phyloP scores from a whole-genome alignment of 768 basidiomycete genomes.

The Leccinellum luteum region DNA sequence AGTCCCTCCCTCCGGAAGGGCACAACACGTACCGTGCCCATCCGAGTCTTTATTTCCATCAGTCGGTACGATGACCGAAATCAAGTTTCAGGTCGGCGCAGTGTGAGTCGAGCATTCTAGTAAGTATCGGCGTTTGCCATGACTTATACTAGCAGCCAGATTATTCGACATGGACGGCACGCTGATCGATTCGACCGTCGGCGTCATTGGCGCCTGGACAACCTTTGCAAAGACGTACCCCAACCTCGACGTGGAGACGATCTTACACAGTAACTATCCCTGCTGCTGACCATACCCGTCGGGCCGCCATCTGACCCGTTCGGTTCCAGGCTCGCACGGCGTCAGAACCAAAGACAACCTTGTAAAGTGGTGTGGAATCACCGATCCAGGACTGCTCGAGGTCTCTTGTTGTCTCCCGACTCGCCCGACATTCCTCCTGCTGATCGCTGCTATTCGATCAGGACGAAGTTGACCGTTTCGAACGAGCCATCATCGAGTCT shows the following conservation, averaged over 20 bases:
- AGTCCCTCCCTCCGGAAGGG: not conserved
- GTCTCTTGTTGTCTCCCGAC: constrained; percentile 35
- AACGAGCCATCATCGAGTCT: constrained; percentile 69
- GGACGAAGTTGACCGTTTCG: constrained; percentile 76
- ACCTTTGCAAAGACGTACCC: constrained; percentile 72
- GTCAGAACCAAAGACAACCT: constrained; percentile 84
- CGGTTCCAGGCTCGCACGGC: constrained; percentile 65
- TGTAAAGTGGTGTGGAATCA: constrained; percentile 63
- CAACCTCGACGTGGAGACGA: constrained; percentile 55
- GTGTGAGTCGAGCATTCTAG: constrained; percentile 29
- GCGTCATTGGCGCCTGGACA: constrained; percentile 82
- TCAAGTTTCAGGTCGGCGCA: constrained; percentile 38
- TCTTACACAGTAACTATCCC: constrained; percentile 55
- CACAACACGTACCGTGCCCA: not conserved
- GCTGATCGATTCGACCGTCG: constrained; percentile 77
- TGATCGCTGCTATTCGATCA: constrained; percentile 25
- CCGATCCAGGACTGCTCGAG: constrained; percentile 65
- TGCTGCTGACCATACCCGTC: not conserved
- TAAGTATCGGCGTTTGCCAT: not conserved
- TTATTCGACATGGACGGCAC: constrained; percentile 87
- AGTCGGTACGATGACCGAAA: constrained; percentile 29
- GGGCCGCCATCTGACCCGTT: not conserved
- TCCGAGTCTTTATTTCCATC: not conserved
- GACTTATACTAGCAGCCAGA: constrained; percentile 31
- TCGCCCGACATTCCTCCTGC: not conserved